Evolutionary conservation across 73 alveolate species (phyloP), one percentile per base, ranked within the genome.

Genomic region (Tetrahymena elliotti): DNA sequence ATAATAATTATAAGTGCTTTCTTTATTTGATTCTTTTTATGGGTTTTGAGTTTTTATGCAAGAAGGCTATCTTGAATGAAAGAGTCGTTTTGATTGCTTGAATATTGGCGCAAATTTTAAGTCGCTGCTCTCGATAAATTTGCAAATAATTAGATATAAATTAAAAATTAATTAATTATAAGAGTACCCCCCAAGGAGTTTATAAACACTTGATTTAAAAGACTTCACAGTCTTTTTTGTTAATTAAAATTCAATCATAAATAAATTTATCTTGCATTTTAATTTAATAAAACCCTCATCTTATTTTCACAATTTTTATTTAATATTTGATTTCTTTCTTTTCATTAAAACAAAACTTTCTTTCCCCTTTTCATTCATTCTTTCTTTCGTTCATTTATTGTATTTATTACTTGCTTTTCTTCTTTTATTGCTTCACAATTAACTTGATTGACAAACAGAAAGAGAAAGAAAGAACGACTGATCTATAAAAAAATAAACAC

Each of bases 121-220:
- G 88, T 68, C 88, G 88, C 88, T 68, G 88, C 88, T 68, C 88
- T 68, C 88, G 88, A 68, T 68, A 68, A 68, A 68, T 68, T 68
- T 68, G 88, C 88, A 68, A 68, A 68, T 68, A 68, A 68, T 68
- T 68, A 68, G 88, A 68, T 68, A 68, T 68, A 68, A 68, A 68
- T 68, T 68, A 68, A 68, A 68, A 68, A 68, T 68, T 68, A 68
- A 68, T 68, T 68, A 68, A 68, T 68, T 68, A 68, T 68, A 68
- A 68, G 88, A n/a, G 88, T 68, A 68, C 88, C 88, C 88, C 88
- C 88, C 88, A 68, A 68, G 88, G 88, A 68, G 36, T 68, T 68
- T 68, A 68, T 68, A 68, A 68, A 68, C 88, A 27, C 88, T 68
- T 68, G 88, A 27, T 68, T 68, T 68, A 68, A 68, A 68, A 27